Conservation (phyloP, 2,329 filamentous ascomycete genomes). For the Fonsecaea pedrosoi region DNA sequence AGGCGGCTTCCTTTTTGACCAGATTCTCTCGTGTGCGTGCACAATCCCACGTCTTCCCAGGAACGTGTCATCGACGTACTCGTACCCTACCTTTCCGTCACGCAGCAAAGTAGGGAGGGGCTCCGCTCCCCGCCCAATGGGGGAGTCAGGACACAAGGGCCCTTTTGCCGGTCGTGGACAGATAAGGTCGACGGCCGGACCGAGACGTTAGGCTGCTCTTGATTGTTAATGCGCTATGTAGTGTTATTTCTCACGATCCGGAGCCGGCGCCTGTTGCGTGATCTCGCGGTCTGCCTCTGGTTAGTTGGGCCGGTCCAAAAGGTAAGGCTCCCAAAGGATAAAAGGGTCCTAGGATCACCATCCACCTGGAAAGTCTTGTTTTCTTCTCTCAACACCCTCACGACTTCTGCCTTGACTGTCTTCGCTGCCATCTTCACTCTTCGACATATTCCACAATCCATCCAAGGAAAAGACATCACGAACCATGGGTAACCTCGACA, state of each 20-base stretch:
- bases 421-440: too few relatives aligned
- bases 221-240: background rate
- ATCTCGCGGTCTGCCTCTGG: background rate
- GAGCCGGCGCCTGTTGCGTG: background rate
- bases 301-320: background rate
- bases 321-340: background rate
- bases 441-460: background rate
- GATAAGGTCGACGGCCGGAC: background rate
- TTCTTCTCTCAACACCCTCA: background rate
- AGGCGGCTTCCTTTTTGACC: too few relatives aligned
- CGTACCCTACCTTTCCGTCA: too few relatives aligned
- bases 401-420: too few relatives aligned
- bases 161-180: background rate
- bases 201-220: background rate
- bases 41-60: too few relatives aligned
- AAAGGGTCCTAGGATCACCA: background rate
- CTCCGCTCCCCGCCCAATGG: background rate
- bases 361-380: background rate
- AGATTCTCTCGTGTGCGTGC: too few relatives aligned
- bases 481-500: constrained; percentile 16
- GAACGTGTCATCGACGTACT: too few relatives aligned
- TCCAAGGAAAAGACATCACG: background rate
- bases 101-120: too few relatives aligned
- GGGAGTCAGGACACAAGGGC: background rate
- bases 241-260: too few relatives aligned